phyloP scores from a whole-genome alignment of 2,329 filamentous ascomycete species.

The Phialophora chinensis region DNA sequence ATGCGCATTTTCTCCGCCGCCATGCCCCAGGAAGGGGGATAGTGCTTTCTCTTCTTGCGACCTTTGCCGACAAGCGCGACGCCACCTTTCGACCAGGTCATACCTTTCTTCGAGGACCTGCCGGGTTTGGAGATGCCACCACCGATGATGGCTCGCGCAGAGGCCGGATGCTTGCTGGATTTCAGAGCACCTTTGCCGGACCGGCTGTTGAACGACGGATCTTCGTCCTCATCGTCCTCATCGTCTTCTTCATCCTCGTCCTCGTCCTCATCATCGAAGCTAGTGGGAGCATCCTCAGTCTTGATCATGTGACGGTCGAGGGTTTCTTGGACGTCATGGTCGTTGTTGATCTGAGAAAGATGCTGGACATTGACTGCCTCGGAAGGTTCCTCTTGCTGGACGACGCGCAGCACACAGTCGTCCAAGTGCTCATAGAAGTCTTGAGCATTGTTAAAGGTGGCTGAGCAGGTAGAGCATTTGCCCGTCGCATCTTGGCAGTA shows the following conservation, averaged over 20 bases:
- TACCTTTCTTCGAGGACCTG: constrained; percentile 62
- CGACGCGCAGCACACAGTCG: constrained; percentile 69
- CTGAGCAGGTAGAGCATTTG: constrained; percentile 89
- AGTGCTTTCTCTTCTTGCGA: constrained; percentile 91
- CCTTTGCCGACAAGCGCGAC: constrained; percentile 66
- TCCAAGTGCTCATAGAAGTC: constrained; percentile 97
- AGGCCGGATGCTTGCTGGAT: constrained; percentile 58
- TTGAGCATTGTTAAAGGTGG: constrained; percentile 82
- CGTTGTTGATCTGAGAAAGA: constrained; percentile 64
- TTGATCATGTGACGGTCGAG: constrained; percentile 64
- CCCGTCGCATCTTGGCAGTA: constrained; percentile 80
- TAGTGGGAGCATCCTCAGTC: constrained; percentile 51
- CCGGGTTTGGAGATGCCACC: constrained; percentile 53
- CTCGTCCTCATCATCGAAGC: constrained; percentile 60
- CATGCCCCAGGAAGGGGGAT: constrained; percentile 92
- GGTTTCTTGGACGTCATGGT: constrained; percentile 62
- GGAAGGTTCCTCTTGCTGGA: constrained; percentile 63
- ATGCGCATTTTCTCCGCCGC: constrained; percentile 93
- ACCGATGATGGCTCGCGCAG: constrained; percentile 58
- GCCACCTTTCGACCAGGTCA: constrained; percentile 79
- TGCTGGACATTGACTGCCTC: constrained; percentile 64
- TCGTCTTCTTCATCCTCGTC: constrained; percentile 67
- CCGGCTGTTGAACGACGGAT: constrained; percentile 45
- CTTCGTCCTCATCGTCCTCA: constrained; percentile 59
- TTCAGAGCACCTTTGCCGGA: constrained; percentile 57